Evolutionary conservation across 2,329 filamentous ascomycete genomes (phyloP).

Genomic region (Catunica adiposa): DNA sequence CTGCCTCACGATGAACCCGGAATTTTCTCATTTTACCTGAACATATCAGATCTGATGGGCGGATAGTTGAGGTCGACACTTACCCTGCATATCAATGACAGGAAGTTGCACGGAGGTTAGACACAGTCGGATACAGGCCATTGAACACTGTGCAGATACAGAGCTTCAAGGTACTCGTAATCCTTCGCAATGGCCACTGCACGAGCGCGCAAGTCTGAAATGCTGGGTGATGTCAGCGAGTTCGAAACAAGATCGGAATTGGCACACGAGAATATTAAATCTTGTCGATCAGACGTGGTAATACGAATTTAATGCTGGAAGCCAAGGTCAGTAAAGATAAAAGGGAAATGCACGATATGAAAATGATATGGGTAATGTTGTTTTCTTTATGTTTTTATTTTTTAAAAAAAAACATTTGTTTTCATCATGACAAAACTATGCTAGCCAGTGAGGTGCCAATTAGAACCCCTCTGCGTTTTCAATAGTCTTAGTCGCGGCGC

Average conservation of each 20-base stretch:
- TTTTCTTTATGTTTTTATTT: too few species aligned
- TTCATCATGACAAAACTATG: too few species aligned
- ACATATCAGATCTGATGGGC: constrained; percentile 1
- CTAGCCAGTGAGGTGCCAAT: background rate
- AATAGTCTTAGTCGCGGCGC: too few species aligned
- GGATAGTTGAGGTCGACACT: background rate
- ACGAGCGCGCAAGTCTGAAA: background rate
- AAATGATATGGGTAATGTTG: too few species aligned
- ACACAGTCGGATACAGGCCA: background rate
- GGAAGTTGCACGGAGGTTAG: constrained; percentile 6
- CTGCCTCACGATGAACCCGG: background rate
- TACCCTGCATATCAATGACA: constrained; percentile 3
- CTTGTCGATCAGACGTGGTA: background rate
- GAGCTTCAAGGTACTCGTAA: background rate
- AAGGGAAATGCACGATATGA: too few species aligned
- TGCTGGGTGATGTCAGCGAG: constrained; percentile 7
- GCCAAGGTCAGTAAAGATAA: too few species aligned
- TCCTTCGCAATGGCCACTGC: background rate
- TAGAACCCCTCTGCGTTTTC: too few species aligned
- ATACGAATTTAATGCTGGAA: too few species aligned
- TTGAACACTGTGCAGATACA: background rate
- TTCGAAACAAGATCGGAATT: background rate
- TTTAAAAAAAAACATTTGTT: too few species aligned
- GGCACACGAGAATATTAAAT: background rate
- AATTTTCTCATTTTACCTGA: background rate